Base-by-base conservation (phyloP, 345 rosid genomes). In the Dovyalis caffra region DNA sequence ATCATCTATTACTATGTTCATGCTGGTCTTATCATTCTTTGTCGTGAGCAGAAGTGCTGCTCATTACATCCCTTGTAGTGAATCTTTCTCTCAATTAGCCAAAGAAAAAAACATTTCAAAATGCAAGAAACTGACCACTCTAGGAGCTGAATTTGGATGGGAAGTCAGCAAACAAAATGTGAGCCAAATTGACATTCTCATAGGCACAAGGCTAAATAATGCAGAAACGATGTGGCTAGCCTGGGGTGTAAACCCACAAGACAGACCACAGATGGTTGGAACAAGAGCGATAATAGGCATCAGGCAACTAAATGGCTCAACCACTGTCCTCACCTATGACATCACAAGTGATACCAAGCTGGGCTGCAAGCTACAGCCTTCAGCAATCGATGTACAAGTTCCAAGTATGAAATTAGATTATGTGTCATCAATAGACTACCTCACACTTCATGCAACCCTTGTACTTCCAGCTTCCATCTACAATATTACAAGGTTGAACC, bases 171-270 rank as follows among this genome's bases (percentile, higher is more conserved):
- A 74, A 0, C 31, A 15, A 1, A 69, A 68, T 31, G 33, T 20
- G 8, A 64, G 47, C 1, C 56, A 18, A 45, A 32, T 87, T 12
- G 77, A 83, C 0, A 64, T 89, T 10, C 18, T 85, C 32, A 69
- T 87, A 20, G 88, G 87, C 56, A 66, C 64, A 0, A 74, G 34
- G 64, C 43, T 60, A 3, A 43, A 43, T 43, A 14, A 63, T 2
- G 31, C 63, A 0, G 82, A 68, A 5, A 23, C n/a, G 10, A 80
- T 79, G 25, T 89, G 93, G 93, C 67, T 89, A 5, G 93, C 87
- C 5, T 89, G 93, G 93, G 89, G 93, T 0, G 81, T 89, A 28
- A 89, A 89, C 67, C 93, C 93, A 0, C 4, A 21, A 2, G 9
- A 47, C 6, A 7, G 6, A 37, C 85, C 87, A 0, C 71, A 72